Base-by-base conservation (phyloP, 805 yeast genomes). In the Candida quercuum region DNA sequence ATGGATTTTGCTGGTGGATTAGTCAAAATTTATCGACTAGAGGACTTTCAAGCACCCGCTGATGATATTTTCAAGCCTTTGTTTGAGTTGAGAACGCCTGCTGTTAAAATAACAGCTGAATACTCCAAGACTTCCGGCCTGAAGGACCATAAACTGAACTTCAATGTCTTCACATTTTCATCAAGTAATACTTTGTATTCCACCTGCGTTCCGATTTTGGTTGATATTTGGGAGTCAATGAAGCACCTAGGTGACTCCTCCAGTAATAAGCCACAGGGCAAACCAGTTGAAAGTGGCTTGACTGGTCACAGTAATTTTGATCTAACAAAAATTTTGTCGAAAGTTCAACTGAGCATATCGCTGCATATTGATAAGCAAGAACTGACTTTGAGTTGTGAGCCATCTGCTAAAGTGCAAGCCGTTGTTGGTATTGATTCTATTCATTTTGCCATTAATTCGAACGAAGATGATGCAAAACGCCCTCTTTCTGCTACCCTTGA, bases 321-420 rank as follows among this genome's bases (percentile, higher is more conserved):
- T 34, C 54, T 74, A 28, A 67, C 72, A 16, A 59, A 64, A 5
- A 30, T 82, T 3, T 55, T 83, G 20, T 65, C 69, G 28, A 73
- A 75, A 21, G 54, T 82, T 37, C 87, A 83, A 44, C 48, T 86
- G 21, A 77, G 76, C 36, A 59, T 84, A 38, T 77, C 82, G 1
- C 45, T 89, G 6, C 67, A 72, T 28, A 72, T 89, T 36, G 88
- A 78, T 16, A 74, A 79, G 24, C 99, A 93, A 55, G 74, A 73
- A 31, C 56, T 93, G 17, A 73, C 83, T 3, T 64, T 93, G 37
- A 84, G 95, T 47, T 93, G 99, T 69, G 91, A 86, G 43, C 99
- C 99, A 1, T 81, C 81, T 14, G 98, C 98, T 0, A 87, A 86
- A 54, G 93, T 93, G 2, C 88, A 87, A 27, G 94, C 97, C 0